Conservation (phyloP, 2,329 filamentous ascomycete genomes). For the Colletotrichum agaves region DNA sequence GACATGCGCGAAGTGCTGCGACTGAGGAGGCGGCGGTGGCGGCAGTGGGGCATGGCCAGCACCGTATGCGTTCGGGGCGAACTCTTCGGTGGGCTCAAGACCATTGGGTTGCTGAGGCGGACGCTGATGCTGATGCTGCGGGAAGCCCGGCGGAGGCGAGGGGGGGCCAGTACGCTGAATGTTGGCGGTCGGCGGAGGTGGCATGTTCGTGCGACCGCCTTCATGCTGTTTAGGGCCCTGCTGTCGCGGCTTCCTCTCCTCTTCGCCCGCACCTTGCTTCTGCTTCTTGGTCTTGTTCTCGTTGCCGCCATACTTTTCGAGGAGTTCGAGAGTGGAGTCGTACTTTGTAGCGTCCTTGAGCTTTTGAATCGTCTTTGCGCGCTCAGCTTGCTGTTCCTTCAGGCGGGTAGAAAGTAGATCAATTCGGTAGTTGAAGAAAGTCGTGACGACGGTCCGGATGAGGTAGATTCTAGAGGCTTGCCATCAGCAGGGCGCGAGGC, state of each 20-base stretch:
- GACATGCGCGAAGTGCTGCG: conserved; percentile 34
- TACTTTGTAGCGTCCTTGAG: conserved; percentile 96
- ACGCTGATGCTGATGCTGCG: conserved; percentile 32
- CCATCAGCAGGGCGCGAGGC: conserved; percentile 17
- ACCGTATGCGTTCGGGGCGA: conserved; percentile 77
- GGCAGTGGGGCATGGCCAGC: conserved; percentile 44
- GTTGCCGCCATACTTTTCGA: conserved; percentile 90
- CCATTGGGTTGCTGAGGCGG: conserved; percentile 42
- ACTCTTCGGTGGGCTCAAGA: conserved; percentile 67
- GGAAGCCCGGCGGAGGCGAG: conserved; percentile 42
- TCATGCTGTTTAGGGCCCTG: conserved; percentile 39
- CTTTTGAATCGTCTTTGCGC: conserved; percentile 89
- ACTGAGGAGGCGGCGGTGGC: conserved; percentile 38
- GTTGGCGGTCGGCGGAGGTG: conserved; percentile 72
- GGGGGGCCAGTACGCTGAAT: conserved; percentile 57
- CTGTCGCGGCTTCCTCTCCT: conserved; percentile 45
- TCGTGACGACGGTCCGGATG: conserved; percentile 72
- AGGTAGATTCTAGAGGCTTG: conserved; percentile 75
- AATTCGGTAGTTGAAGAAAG: conserved; percentile 85
- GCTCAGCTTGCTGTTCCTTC: conserved; percentile 80
- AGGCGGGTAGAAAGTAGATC: conserved; percentile 74
- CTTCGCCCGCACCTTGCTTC: conserved; percentile 42
- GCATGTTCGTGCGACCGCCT: conserved; percentile 58
- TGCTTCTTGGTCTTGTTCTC: conserved; percentile 58
- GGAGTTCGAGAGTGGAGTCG: conserved; percentile 89